A percentile compares a stretch with the other conserved stretches of the same genome.
Conservation (phyloP, 2,329 filamentous ascomycete genomes). For the Ascochyta clinopodiicola region DNA sequence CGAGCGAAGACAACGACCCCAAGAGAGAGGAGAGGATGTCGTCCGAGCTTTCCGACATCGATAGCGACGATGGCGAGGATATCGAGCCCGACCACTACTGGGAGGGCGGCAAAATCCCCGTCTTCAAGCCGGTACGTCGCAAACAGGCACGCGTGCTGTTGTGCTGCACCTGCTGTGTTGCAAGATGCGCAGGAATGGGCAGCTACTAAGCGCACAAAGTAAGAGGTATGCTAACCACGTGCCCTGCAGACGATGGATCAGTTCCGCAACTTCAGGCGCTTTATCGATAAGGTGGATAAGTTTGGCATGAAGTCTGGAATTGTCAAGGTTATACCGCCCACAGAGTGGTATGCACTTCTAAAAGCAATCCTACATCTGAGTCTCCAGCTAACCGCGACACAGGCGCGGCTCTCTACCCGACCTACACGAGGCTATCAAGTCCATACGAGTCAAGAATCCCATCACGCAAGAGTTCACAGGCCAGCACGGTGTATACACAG, state of each 20-base stretch:
- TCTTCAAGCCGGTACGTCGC: conserved; percentile 81
- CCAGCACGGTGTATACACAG: conserved; percentile 91
- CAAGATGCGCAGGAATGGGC: conserved; percentile 12
- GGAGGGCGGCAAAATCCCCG: conserved; percentile 79
- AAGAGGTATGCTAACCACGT: conserved; percentile 25
- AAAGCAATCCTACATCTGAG: not conserved
- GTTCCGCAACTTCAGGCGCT: conserved; percentile 91
- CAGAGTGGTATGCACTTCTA: conserved; percentile 78
- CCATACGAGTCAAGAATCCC: conserved; percentile 91
- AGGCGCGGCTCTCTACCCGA: conserved; percentile 74
- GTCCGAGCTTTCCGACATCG: conserved; percentile 57
- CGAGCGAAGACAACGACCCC: conserved; percentile 57
- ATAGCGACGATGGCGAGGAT: conserved; percentile 65
- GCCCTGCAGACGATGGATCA: conserved; percentile 77
- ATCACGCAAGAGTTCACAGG: conserved; percentile 99
- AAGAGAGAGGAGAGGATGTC: conserved; percentile 54
- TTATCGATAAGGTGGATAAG: conserved; percentile 86
- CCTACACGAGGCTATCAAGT: conserved; percentile 86
- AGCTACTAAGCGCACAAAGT: not conserved
- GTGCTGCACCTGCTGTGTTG: conserved; percentile 2
- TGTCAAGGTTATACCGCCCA: conserved; percentile 90
- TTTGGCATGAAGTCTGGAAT: conserved; percentile 99
- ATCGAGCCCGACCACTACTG: conserved; percentile 88
- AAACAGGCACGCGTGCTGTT: conserved; percentile 3
- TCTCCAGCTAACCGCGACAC: not conserved